phyloP scores from a whole-genome alignment of 306 rosid species.

The Vigna unguiculata region DNA sequence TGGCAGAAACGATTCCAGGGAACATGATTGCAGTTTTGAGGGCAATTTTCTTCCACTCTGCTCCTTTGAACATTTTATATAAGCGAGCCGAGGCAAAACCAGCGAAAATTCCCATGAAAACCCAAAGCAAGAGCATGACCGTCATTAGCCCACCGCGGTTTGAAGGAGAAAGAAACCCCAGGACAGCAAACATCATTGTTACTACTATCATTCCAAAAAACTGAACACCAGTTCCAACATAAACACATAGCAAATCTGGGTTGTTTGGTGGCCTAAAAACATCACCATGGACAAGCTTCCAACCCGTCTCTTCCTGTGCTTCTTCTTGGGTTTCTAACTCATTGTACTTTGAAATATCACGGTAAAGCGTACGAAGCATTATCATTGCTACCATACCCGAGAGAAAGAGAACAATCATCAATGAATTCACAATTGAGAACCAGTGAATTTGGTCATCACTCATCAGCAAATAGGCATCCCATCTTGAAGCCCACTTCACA shows the following conservation, averaged over 20 bases:
- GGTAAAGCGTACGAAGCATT: constrained; percentile 94
- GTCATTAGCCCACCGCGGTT: constrained; percentile 99
- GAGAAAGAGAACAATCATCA: constrained; percentile 98
- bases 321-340: constrained; percentile 98
- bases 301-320: constrained; percentile 99
- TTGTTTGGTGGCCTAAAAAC: constrained; percentile 94
- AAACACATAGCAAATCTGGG: constrained; percentile 82
- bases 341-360: constrained; percentile 95
- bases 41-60: constrained; percentile 93
- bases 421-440: constrained; percentile 93
- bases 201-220: constrained; percentile 91
- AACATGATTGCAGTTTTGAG: constrained; percentile 83
- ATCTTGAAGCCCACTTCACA: constrained; percentile 99
- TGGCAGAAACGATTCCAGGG: constrained; percentile 75
- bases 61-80: constrained; percentile 90
- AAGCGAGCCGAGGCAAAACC: constrained; percentile 85
- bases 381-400: constrained; percentile 99
- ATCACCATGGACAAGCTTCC: constrained; percentile 99
- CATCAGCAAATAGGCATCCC: constrained; percentile 98
- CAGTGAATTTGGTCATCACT: constrained; percentile 95
- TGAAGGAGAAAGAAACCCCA: constrained; percentile 96
- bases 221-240: constrained; percentile 98
- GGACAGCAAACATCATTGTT: constrained; percentile 91
- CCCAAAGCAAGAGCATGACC: constrained; percentile 95
- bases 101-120: constrained; percentile 95